Conservation (phyloP, 257 asterid genomes). For the Misopates orontium region DNA sequence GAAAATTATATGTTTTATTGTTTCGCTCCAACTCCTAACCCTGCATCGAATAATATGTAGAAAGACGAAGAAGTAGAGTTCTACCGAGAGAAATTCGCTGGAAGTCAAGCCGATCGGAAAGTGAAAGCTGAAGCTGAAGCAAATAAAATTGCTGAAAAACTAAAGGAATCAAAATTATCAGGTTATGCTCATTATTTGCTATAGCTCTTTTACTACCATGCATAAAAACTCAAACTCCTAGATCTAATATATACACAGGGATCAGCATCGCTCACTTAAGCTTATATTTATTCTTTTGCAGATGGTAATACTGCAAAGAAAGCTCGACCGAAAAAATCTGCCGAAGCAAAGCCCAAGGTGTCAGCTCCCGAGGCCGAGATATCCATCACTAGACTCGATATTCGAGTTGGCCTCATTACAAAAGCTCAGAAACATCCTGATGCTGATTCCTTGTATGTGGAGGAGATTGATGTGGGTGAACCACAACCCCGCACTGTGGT, state of each 20-base stretch:
- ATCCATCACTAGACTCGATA: conserved; percentile 71
- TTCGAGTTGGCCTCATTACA: conserved; percentile 87
- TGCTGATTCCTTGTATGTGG: conserved; percentile 95
- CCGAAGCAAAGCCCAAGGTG: conserved; percentile 56
- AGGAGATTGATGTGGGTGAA: conserved; percentile 96
- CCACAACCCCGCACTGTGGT: conserved; percentile 87
- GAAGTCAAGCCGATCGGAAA: conserved; percentile 92
- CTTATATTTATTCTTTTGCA: conserved; percentile 29
- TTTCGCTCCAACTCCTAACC: conserved; percentile 26
- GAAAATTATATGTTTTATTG: conserved; percentile 11
- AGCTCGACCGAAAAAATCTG: conserved; percentile 61
- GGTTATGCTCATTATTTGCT: conserved; percentile 36
- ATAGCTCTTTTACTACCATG: neutral
- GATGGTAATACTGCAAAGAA: conserved; percentile 60
- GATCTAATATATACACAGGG: conserved; percentile 3
- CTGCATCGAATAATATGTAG: conserved; percentile 49
- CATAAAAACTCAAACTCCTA: neutral
- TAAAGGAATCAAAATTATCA: conserved; percentile 67
- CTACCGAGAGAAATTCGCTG: conserved; percentile 71
- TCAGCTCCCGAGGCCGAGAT: conserved; percentile 61
- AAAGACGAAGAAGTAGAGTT: conserved; percentile 69
- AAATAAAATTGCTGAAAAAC: conserved; percentile 55
- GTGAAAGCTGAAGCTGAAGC: conserved; percentile 61
- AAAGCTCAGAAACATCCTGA: conserved; percentile 88
- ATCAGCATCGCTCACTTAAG: conserved; percentile 22